Percentiles rank a stretch among this genome's conserved stretches.
These are phyloP conservation scores for Suhomyces emberorum DNA, from an alignment of 805 yeast genomes.

Conservation along the genomic window DNA sequence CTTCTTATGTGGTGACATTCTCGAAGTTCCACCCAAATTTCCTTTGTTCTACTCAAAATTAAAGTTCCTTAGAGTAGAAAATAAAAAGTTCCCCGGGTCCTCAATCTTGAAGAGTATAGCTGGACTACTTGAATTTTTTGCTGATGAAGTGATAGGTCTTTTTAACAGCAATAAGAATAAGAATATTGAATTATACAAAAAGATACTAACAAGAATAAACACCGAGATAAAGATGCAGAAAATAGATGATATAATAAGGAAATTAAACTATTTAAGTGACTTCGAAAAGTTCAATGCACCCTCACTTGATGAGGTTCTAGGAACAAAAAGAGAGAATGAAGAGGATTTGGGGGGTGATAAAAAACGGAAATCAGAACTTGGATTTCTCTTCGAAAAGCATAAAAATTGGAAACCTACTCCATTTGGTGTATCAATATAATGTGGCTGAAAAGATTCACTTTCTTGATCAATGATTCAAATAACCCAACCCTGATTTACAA, in stretches of 20 bases:
- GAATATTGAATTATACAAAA: constrained; percentile 1
- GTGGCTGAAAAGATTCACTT: no score
- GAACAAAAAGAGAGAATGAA: constrained; percentile 8
- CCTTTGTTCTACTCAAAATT: background rate
- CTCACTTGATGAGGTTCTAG: constrained; percentile 22
- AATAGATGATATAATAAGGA: constrained; percentile 1
- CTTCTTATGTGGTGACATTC: background rate
- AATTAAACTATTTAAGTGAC: constrained; percentile 4
- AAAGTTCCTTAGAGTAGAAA: background rate
- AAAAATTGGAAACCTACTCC: constrained; percentile 52
- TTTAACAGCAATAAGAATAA: background rate
- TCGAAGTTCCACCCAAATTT: background rate
- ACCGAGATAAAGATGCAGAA: background rate
- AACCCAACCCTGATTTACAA: no score
- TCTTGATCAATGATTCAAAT: no score
- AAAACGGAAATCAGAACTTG: constrained; percentile 18
- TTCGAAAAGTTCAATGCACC: constrained; percentile 10
- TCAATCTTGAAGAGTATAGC: background rate
- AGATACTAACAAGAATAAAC: background rate
- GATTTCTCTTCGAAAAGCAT: constrained; percentile 28
- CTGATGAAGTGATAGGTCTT: background rate
- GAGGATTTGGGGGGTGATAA: constrained; percentile 3
- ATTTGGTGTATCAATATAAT: constrained; percentile 38
- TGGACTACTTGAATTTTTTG: background rate
- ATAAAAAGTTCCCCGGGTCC: background rate